Conservation (phyloP, 2,329 filamentous ascomycete genomes). For the Aspergillus sp. region DNA sequence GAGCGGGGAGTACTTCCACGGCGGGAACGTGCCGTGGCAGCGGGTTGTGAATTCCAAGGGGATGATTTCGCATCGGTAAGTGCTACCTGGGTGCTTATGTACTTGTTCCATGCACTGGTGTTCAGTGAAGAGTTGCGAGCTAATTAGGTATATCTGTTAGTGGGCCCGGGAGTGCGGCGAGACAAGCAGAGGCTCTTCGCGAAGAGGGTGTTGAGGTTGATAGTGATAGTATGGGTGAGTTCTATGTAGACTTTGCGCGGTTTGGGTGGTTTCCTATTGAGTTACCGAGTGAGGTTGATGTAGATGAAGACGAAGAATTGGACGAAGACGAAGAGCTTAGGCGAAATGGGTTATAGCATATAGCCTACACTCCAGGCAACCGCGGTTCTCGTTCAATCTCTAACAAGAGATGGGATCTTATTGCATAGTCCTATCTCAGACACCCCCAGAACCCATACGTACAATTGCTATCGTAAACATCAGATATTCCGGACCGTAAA, state of each 20-base stretch:
- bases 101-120: background rate
- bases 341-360: background rate
- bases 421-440: constrained; percentile 11
- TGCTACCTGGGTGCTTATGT: background rate
- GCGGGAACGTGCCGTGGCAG: constrained; percentile 87
- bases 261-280: constrained; percentile 53
- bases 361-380: background rate
- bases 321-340: constrained; percentile 7
- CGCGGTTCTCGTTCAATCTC: constrained; percentile 2
- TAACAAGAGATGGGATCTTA: constrained; percentile 5
- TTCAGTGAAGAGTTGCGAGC: no score
- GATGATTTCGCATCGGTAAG: constrained; percentile 77
- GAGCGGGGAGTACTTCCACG: constrained; percentile 60
- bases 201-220: constrained; percentile 45
- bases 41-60: constrained; percentile 87
- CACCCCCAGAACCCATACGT: constrained; percentile 6
- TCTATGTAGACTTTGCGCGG: constrained; percentile 40
- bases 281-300: constrained; percentile 47
- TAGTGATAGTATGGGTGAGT: constrained; percentile 45
- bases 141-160: constrained; percentile 19
- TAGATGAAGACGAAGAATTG: constrained; percentile 5
- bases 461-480: constrained; percentile 7
- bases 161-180: constrained; percentile 42
- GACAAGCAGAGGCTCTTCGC: constrained; percentile 43
- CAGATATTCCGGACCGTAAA: constrained; percentile 2